phyloP scores from a whole-genome alignment of 257 asterid genomes.

The Cynanchum wilfordii region DNA sequence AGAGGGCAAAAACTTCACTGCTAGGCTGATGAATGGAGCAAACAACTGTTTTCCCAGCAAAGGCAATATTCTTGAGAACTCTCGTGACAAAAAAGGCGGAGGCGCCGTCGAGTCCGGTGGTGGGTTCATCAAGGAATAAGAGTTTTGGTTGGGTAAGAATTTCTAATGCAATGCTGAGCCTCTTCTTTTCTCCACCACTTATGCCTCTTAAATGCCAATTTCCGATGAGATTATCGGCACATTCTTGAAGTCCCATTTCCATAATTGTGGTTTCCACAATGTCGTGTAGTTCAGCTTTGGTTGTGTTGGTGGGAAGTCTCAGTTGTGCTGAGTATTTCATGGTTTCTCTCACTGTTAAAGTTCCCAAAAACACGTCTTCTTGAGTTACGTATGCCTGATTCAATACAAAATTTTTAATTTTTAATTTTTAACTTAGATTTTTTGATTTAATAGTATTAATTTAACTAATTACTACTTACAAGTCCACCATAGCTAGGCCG shows the following conservation, averaged over 20 bases:
- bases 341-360: constrained; percentile 77
- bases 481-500: constrained; percentile 42
- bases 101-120: constrained; percentile 83
- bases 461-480: no score
- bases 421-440: no score
- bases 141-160: constrained; percentile 63
- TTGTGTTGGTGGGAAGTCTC: constrained; percentile 51
- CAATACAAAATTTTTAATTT: background rate
- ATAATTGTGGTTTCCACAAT: constrained; percentile 42
- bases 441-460: no score
- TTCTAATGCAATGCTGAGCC: constrained; percentile 90
- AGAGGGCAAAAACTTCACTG: constrained; percentile 80
- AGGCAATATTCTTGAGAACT: constrained; percentile 55
- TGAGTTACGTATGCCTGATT: constrained; percentile 88
- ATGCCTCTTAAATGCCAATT: constrained; percentile 90
- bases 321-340: constrained; percentile 66
- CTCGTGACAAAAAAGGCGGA: constrained; percentile 73
- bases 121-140: constrained; percentile 82
- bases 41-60: constrained; percentile 56
- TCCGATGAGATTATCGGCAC: constrained; percentile 66
- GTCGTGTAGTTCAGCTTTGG: constrained; percentile 31
- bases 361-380: constrained; percentile 70
- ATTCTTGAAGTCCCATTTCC: constrained; percentile 77
- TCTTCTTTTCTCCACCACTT: constrained; percentile 91
- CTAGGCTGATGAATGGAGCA: constrained; percentile 96